Conservation (phyloP, 83 land plant species). For the Diphasiastrum complanatum region DNA sequence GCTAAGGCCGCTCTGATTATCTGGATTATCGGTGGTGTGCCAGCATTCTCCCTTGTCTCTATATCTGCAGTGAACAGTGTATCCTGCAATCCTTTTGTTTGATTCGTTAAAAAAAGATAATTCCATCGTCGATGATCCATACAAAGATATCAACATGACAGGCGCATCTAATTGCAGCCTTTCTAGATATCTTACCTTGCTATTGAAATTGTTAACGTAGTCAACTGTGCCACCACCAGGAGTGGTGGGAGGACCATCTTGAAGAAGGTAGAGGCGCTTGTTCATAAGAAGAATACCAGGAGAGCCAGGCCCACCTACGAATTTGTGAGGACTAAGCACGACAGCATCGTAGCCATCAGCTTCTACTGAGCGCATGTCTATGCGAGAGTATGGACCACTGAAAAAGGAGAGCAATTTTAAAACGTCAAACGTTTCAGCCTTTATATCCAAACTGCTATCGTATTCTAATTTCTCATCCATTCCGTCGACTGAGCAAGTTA, state of each 20-base stretch:
- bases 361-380: constrained; percentile 62
- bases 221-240: constrained; percentile 76
- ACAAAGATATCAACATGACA: neutral
- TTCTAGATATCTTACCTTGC: constrained; percentile 31
- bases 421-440: too few relatives aligned
- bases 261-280: constrained; percentile 44
- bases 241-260: constrained; percentile 55
- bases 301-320: constrained; percentile 67
- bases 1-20: constrained; percentile 58
- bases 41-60: constrained; percentile 67
- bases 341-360: constrained; percentile 69
- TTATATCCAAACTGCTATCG: too few relatives aligned
- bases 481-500: too few relatives aligned
- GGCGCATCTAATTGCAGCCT: neutral
- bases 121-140: neutral
- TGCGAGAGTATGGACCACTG: constrained; percentile 64
- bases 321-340: constrained; percentile 76
- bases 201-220: constrained; percentile 57
- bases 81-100: constrained; percentile 32
- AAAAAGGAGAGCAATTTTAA: neutral
- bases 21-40: constrained; percentile 64
- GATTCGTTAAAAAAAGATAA: neutral
- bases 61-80: constrained; percentile 54
- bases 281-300: constrained; percentile 70
- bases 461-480: too few relatives aligned